Conservation (phyloP, 1,139 yeast genomes). For the Blastobotrys indianensis region DNA sequence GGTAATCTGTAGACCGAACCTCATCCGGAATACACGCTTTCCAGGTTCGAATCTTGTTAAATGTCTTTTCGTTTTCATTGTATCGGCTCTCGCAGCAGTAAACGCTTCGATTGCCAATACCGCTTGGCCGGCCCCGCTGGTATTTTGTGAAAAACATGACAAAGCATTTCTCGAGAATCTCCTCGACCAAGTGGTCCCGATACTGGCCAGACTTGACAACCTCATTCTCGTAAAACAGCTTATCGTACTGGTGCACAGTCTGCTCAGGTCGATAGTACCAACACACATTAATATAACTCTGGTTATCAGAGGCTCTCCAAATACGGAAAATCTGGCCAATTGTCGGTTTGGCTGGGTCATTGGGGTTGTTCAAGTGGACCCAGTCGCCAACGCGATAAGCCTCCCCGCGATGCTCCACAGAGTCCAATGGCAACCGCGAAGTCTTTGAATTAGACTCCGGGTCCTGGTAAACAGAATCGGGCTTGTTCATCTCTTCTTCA, state of each 20-base stretch:
- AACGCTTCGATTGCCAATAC: slow-evolving; percentile 59
- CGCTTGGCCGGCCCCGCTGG: slow-evolving; percentile 88
- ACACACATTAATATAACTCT: slow-evolving; percentile 86
- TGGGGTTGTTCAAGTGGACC: slow-evolving; percentile 82
- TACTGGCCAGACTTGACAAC: slow-evolving; percentile 96
- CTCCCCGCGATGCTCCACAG: slow-evolving; percentile 64
- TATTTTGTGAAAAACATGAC: slow-evolving; percentile 91
- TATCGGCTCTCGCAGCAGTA: slow-evolving; percentile 94
- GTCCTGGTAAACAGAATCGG: slow-evolving; percentile 73
- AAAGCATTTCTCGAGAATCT: slow-evolving; percentile 87
- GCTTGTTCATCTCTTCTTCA: slow-evolving; percentile 67
- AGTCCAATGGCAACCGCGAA: slow-evolving; percentile 71
- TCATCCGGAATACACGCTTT: slow-evolving; percentile 98
- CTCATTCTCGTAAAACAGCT: slow-evolving; percentile 86
- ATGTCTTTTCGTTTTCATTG: slow-evolving; percentile 82
- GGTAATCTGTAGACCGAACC: slow-evolving; percentile 74
- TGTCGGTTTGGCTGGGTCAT: slow-evolving; percentile 83
- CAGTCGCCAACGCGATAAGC: slow-evolving; percentile 87
- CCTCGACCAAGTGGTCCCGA: slow-evolving; percentile 85
- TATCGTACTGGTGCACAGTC: slow-evolving; percentile 87
- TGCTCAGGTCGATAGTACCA: slow-evolving; percentile 98
- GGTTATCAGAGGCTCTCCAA: slow-evolving; percentile 75
- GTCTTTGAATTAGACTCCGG: slow-evolving; percentile 47
- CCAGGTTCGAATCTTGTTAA: slow-evolving; percentile 96
- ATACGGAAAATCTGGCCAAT: slow-evolving; percentile 90